Conservation (phyloP, 1,284 basidiomycete species). For the Flammula alnicola region DNA sequence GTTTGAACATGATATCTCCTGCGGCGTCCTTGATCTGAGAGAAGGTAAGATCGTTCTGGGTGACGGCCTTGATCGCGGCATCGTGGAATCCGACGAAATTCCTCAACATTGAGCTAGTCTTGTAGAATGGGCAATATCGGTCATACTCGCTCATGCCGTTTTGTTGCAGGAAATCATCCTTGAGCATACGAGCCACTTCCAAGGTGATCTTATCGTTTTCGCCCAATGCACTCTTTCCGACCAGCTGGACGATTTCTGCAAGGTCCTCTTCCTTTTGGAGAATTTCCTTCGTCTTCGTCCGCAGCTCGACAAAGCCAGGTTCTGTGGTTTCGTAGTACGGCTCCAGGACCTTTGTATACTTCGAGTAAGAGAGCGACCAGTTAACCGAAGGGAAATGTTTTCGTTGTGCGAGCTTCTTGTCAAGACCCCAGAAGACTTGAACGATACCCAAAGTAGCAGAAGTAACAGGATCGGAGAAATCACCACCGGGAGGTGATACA, state of each 20-base stretch:
- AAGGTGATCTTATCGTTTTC: slow-evolving; percentile 99
- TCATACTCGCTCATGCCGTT: slow-evolving; percentile 99
- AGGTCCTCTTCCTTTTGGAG: slow-evolving; percentile 98
- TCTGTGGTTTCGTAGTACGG: slow-evolving; percentile 91
- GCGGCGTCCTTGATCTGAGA: slow-evolving; percentile 89
- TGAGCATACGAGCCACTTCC: slow-evolving; percentile 96
- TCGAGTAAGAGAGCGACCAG: slow-evolving; percentile 99
- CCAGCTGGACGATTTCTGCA: slow-evolving; percentile 98
- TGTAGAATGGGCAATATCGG: slow-evolving; percentile 98
- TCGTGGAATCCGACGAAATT: slow-evolving; percentile 98
- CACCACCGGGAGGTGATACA: slow-evolving; percentile 98
- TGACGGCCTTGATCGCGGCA: slow-evolving; percentile 83
- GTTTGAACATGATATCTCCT: slow-evolving; percentile 90
- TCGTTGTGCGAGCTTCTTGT: slow-evolving; percentile 96
- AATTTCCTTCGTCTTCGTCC: slow-evolving; percentile 93
- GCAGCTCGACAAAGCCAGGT: slow-evolving; percentile 92
- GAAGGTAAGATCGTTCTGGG: slow-evolving; percentile 90
- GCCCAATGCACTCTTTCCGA: slow-evolving; percentile 97
- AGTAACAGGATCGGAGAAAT: slow-evolving; percentile 99
- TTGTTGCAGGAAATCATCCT: slow-evolving; percentile 98
- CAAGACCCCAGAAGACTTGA: slow-evolving; percentile 97
- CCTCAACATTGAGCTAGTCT: slow-evolving; percentile 94
- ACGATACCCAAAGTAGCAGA: slow-evolving; percentile 98
- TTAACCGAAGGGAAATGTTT: slow-evolving; percentile 99
- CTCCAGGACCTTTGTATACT: slow-evolving; percentile 96